phyloP scores from a whole-genome alignment of 257 asterid genomes.

The Echium plantagineum region DNA sequence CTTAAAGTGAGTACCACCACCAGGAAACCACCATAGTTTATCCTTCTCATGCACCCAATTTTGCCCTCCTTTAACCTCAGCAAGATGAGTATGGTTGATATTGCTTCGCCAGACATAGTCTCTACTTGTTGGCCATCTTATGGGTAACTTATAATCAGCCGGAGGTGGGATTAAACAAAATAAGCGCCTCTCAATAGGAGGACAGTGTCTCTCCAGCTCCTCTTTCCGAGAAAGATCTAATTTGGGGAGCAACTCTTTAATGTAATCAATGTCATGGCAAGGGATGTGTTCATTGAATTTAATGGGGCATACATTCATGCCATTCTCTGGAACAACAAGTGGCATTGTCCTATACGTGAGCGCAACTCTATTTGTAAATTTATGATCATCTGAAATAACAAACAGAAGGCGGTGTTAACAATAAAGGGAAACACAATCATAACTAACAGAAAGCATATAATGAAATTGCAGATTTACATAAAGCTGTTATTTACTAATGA shows the following conservation, averaged over 20 bases:
- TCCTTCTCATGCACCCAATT: conserved; percentile 84
- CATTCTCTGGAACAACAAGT: conserved; percentile 48
- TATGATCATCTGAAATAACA: conserved; percentile 27
- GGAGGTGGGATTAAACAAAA: conserved; percentile 94
- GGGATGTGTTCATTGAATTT: conserved; percentile 72
- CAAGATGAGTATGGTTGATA: conserved; percentile 79
- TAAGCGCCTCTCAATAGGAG: conserved; percentile 51
- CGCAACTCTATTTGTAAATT: conserved; percentile 49
- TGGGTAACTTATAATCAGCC: conserved; percentile 73
- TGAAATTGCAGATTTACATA: no score
- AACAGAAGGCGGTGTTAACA: conserved; percentile 1
- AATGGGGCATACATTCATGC: conserved; percentile 70
- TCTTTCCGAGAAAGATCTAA: conserved; percentile 65
- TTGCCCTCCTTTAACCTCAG: conserved; percentile 92
- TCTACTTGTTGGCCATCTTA: conserved; percentile 83
- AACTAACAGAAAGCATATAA: neutral
- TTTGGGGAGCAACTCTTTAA: conserved; percentile 50
- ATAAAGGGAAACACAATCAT: neutral
- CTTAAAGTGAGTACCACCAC: conserved; percentile 98
- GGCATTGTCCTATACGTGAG: conserved; percentile 50
- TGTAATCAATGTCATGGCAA: conserved; percentile 65
- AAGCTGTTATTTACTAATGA: no score
- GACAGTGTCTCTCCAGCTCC: conserved; percentile 90
- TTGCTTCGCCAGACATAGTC: conserved; percentile 93
- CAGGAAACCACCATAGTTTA: conserved; percentile 91